Base-by-base conservation (phyloP, 306 rosid genomes). In the Vicia sativa region DNA sequence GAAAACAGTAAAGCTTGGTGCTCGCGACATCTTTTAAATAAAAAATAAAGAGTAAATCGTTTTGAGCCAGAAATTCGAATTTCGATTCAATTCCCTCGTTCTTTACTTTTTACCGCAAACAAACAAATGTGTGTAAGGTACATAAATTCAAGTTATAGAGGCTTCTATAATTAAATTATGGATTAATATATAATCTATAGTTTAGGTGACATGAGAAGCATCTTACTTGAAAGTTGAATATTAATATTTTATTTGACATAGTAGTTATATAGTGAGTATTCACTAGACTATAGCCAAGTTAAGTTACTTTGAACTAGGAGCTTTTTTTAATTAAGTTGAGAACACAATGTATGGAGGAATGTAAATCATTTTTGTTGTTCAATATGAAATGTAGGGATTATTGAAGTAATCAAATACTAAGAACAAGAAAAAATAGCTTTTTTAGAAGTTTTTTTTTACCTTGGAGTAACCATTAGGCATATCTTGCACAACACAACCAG, bases 381-480 rank as follows among this genome's bases (percentile, higher is more conserved):
- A 77, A 19, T 35, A 62, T 58, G 64, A 29, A 31, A 34, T 16
- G 41, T 28, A 41, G 57, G 15, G 52, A 60, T 62, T 42, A 72
- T 62, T 7, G 52, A 49, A 62, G 25, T n/a, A 11, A 19, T 57
- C 13, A 35, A 16, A 35, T 26, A 2, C 28, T 19, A 46, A 37
- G 16, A 73, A 53, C 72, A 23, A 73, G 53, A 45, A 57, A n/a
- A 10, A 16, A 4, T n/a, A 3, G 34, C 28, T 54, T 16, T 37
- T 14, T 11, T 0, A 7, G 26, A 37, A 65, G 6, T 31, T 56
- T 12, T n/a, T n/a, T 6, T 26, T 26, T 53, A 93, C 99, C 97
- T 90, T 95, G 49, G 99, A 95, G 77, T 87, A 95, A 34, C 99
- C 99, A 73, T 91, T 95, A 8, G 96, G 97, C 99, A 90, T 90